Evolutionary conservation across 805 yeast species (phyloP).

Genomic region (Huiozyma sinensis): DNA sequence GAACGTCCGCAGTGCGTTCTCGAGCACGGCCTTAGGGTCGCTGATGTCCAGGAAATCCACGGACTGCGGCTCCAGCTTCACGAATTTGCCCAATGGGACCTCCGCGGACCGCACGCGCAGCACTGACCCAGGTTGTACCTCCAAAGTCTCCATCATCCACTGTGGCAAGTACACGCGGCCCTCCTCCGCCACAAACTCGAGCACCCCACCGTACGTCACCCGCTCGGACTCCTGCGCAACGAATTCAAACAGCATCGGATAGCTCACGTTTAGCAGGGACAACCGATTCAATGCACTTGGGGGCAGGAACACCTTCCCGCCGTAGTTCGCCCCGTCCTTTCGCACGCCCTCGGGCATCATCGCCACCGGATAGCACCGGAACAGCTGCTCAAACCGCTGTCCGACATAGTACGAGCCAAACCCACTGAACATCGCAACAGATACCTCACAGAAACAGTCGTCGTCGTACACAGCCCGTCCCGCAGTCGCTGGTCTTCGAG

Average conservation of each 20-base stretch:
- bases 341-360: conserved; percentile 76
- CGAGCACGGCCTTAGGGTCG: conserved; percentile 94
- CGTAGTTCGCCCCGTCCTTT: conserved; percentile 74
- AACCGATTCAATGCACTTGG: conserved; percentile 83
- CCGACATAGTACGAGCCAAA: conserved; percentile 12
- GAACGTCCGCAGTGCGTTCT: conserved; percentile 81
- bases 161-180: conserved; percentile 94
- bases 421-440: too few species aligned
- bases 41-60: conserved; percentile 86
- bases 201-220: conserved; percentile 82
- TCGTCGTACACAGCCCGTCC: too few species aligned
- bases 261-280: conserved; percentile 82
- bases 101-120: conserved; percentile 67
- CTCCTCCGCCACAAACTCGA: conserved; percentile 95
- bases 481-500: too few species aligned
- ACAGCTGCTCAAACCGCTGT: conserved; percentile 69
- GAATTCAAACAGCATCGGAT: conserved; percentile 90
- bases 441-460: too few species aligned
- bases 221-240: conserved; percentile 50
- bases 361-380: conserved; percentile 83
- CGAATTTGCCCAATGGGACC: conserved; percentile 77
- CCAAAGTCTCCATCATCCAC: conserved; percentile 86
- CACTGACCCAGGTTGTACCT: conserved; percentile 65
- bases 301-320: conserved; percentile 93
- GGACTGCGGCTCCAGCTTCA: conserved; percentile 90